A percentile compares a stretch with the other conserved stretches of the same genome.
Conservation (phyloP, 139 green algal species). For the Tetradesmus lagerheimii region DNA sequence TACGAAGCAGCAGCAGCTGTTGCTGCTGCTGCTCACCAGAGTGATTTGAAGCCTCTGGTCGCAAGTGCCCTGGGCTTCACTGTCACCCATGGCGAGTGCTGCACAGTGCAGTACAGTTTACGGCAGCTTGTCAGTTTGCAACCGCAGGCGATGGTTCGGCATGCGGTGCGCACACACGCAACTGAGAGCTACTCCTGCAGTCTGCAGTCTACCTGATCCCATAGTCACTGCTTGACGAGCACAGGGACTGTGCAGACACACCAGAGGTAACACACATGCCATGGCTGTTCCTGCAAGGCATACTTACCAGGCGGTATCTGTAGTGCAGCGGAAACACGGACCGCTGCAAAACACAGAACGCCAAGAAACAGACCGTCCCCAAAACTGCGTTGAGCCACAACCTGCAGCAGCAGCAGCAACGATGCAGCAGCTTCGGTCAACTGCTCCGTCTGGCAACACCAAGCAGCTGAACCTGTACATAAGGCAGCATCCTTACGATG, state of each 20-base stretch:
- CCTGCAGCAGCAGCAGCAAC: neutral
- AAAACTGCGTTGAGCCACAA: slow-evolving; percentile 48
- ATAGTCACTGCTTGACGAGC: too few species aligned
- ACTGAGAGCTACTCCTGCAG: neutral
- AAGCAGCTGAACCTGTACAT: neutral
- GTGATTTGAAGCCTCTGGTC: slow-evolving; percentile 3
- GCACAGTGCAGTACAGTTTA: neutral
- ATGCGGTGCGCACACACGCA: neutral
- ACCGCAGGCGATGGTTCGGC: neutral
- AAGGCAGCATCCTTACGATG: slow-evolving; percentile 20
- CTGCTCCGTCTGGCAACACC: neutral
- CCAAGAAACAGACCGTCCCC: slow-evolving; percentile 32
- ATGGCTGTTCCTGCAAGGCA: neutral
- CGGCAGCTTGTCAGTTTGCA: neutral
- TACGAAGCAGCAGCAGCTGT: too few species aligned
- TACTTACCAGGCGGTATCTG: slow-evolving; percentile 41
- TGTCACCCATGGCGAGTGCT: slow-evolving; percentile 38
- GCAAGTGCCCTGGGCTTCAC: slow-evolving; percentile 37
- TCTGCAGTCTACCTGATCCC: too few species aligned
- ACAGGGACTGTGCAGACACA: neutral
- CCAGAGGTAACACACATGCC: neutral
- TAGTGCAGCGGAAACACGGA: slow-evolving; percentile 46
- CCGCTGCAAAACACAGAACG: slow-evolving; percentile 46
- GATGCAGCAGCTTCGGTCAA: neutral
- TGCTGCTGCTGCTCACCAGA: slow-evolving; percentile 24